phyloP scores from a whole-genome alignment of 2,329 filamentous ascomycete species.

The Aspergillus versicolor region DNA sequence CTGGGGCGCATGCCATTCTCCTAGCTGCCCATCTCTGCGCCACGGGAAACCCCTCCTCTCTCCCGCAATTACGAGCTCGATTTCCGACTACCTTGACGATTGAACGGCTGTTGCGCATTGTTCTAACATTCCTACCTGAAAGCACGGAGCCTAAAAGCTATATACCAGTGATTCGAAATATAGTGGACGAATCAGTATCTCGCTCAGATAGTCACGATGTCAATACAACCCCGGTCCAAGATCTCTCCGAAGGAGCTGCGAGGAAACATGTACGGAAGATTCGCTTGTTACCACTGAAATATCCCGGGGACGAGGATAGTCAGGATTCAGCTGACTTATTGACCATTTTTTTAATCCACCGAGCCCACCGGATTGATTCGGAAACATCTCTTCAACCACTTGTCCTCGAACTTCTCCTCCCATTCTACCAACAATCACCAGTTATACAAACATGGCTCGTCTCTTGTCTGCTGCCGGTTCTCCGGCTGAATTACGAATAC shows the following conservation, averaged over 20 bases:
- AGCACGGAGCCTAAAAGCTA: constrained; percentile 54
- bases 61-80: constrained; percentile 53
- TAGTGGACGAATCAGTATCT: constrained; percentile 38
- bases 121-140: constrained; percentile 63
- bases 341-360: constrained; percentile 59
- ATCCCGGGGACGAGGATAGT: constrained; percentile 44
- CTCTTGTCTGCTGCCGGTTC: constrained; percentile 57
- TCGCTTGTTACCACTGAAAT: constrained; percentile 50
- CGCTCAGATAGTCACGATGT: constrained; percentile 34
- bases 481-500: constrained; percentile 63
- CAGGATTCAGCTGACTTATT: constrained; percentile 50
- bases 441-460: constrained; percentile 60
- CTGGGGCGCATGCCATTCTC: constrained; percentile 57
- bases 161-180: constrained; percentile 47
- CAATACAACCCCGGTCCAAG: constrained; percentile 48
- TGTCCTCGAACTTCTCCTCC: constrained; percentile 55
- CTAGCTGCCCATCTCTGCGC: constrained; percentile 58
- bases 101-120: constrained; percentile 57
- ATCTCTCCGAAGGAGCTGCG: constrained; percentile 51
- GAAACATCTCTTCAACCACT: constrained; percentile 59
- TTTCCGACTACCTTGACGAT: constrained; percentile 50
- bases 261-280: constrained; percentile 54
- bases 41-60: constrained; percentile 52
- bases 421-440: constrained; percentile 56
- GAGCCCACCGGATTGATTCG: constrained; percentile 58